Base-by-base conservation (phyloP, 208 protist species). In the Crithidia mellificae region DNA sequence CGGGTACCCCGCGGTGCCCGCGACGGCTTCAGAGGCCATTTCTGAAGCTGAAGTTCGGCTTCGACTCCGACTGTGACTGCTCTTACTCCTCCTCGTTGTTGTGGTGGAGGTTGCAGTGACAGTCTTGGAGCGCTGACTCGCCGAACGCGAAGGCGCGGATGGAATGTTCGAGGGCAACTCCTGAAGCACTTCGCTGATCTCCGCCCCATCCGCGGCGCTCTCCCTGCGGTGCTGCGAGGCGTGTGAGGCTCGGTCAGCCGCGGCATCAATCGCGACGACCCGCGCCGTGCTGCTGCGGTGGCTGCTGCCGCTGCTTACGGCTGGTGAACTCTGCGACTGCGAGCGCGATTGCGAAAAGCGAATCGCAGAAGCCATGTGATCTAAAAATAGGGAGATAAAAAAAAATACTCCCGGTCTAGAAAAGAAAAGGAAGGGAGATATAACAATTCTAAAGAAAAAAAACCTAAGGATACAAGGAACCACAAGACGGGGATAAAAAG, bases 311-410 rank as follows among this genome's bases (percentile, higher is more conserved):
- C 29, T 46, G 20, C 20, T 58, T 8, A 57, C 32, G 0, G 54
- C 29, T 11, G 25, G 36, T 19, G 44, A 46, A 25, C 36, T 46
- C 32, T 50, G 62, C 54, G 54, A 68, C 59, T 29, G 24, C 12
- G 70, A 69, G 7, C 47, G 25, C 2, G 70, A 69, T 2, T 39
- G 25, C 2, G 70, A 69, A 22, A 76, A 76, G 3, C 70, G 70
- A 41, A 76, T 76, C 2, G 70, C 62, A 5, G 65, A 71, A 25
- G 20, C 5, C 63, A 68, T 68, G 12, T 0, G 25, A 30, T 32
- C 24, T 38, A 22, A 38, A n/a, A n/a, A n/a, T n/a, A n/a, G n/a
- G n/a, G n/a, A n/a, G n/a, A n/a, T n/a, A n/a, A n/a, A n/a, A n/a
- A n/a, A n/a, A n/a, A n/a, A n/a, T n/a, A n/a, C n/a, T n/a, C n/a